These are phyloP conservation scores for Peronospora belbahrii DNA, from an alignment of 352 stramenopile species.

Conservation along the genomic window DNA sequence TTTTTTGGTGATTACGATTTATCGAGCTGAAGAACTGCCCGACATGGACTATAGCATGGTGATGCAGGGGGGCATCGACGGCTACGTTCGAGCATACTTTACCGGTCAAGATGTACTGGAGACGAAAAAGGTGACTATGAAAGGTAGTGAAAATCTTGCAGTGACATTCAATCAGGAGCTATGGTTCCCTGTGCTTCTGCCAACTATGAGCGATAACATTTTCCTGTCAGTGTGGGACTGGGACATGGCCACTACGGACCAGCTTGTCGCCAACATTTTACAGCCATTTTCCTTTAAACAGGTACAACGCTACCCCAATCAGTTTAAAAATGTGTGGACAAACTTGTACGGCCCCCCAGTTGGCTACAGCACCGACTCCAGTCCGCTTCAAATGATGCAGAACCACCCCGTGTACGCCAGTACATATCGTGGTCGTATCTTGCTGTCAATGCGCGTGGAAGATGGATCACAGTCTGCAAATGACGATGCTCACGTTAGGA, in stretches of 20 bases:
- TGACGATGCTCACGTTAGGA: slow-evolving; percentile 57
- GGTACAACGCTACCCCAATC: slow-evolving; percentile 47
- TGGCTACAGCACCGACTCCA: slow-evolving; percentile 41
- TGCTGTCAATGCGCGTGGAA: slow-evolving; percentile 63
- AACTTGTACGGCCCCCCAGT: slow-evolving; percentile 81
- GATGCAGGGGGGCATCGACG: slow-evolving; percentile 66
- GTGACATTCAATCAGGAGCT: slow-evolving; percentile 72
- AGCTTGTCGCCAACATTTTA: slow-evolving; percentile 59
- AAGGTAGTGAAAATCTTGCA: slow-evolving; percentile 39
- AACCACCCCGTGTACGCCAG: slow-evolving; percentile 53
- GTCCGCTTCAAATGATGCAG: slow-evolving; percentile 41
- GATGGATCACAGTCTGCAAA: slow-evolving; percentile 58
- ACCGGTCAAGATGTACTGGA: slow-evolving; percentile 56
- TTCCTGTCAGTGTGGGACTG: slow-evolving; percentile 83
- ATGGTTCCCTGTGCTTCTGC: slow-evolving; percentile 80
- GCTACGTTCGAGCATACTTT: slow-evolving; percentile 74
- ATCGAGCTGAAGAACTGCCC: slow-evolving; percentile 68
- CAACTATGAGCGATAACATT: slow-evolving; percentile 77
- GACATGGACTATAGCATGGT: slow-evolving; percentile 79
- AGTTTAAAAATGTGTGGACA: slow-evolving; percentile 57
- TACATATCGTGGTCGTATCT: slow-evolving; percentile 68
- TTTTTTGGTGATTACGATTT: slow-evolving; percentile 77
- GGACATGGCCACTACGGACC: slow-evolving; percentile 53
- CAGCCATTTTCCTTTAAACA: slow-evolving; percentile 67
- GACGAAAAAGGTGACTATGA: slow-evolving; percentile 61